Conservation (phyloP, 345 rosid genomes). For the Bruguiera gymnorhiza region DNA sequence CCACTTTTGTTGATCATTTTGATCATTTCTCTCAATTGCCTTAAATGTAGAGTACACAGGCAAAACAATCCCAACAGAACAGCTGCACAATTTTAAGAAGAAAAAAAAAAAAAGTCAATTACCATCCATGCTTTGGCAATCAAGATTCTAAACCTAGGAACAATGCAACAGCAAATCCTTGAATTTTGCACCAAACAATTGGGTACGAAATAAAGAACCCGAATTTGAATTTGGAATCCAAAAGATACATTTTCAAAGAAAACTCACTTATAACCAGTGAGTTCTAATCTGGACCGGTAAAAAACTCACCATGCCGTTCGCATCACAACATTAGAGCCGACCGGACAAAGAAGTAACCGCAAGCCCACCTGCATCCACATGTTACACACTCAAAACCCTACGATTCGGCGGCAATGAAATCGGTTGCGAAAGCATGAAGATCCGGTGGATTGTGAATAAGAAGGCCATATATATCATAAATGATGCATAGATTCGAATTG, state of each 20-base stretch:
- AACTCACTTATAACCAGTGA: not conserved
- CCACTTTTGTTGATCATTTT: constrained; percentile 42
- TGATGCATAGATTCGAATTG: too few relatives aligned
- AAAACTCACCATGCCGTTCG: constrained; percentile 81
- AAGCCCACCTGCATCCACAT: constrained; percentile 58
- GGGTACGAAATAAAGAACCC: too few relatives aligned
- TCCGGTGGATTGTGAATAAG: too few relatives aligned
- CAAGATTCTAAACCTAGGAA: not conserved
- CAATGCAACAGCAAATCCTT: not conserved
- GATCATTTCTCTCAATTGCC: constrained; percentile 71
- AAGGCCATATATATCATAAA: too few relatives aligned
- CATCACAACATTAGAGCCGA: constrained; percentile 63
- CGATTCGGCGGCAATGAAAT: not conserved
- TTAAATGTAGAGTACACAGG: constrained; percentile 84
- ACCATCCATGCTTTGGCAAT: too few relatives aligned
- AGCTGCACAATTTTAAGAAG: constrained; percentile 39
- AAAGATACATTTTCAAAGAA: too few relatives aligned
- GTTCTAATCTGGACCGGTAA: not conserved
- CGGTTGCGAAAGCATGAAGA: too few relatives aligned
- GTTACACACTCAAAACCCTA: not conserved
- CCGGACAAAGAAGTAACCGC: constrained; percentile 63
- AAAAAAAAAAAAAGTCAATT: too few relatives aligned
- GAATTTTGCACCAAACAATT: too few relatives aligned
- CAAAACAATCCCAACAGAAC: constrained; percentile 68
- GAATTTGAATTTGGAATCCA: too few relatives aligned